Evolutionary conservation across 495 filamentous ascomycete species (phyloP).

Genomic region (Daldinia caldariorum): DNA sequence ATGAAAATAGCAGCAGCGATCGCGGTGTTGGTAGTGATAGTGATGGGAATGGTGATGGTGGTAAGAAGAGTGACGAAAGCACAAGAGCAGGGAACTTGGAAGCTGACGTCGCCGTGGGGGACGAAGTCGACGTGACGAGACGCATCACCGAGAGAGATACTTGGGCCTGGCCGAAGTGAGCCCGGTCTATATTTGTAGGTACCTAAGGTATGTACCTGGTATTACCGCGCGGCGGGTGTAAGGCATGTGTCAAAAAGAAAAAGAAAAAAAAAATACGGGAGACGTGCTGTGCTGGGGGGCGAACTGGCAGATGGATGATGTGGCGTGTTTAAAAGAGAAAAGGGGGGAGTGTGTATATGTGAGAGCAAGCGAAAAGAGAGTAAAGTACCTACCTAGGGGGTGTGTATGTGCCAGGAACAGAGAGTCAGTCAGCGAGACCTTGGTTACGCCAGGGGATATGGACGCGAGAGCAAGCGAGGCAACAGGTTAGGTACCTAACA

Average conservation of each 20-base stretch:
- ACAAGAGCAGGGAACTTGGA: slow-evolving; percentile 22
- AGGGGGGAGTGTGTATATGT: neutral
- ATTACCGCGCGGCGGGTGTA: neutral
- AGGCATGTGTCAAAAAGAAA: neutral
- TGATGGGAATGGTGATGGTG: neutral
- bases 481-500: neutral
- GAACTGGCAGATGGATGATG: neutral
- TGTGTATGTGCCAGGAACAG: neutral
- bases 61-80: too few species aligned
- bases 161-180: slow-evolving; percentile 56
- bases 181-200: neutral
- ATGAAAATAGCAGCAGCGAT: neutral
- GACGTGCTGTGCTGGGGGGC: neutral
- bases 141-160: slow-evolving; percentile 66
- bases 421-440: slow-evolving; percentile 31
- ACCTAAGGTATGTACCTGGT: neutral
- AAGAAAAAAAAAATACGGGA: neutral
- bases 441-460: slow-evolving; percentile 9
- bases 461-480: neutral
- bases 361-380: neutral
- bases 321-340: neutral
- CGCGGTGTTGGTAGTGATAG: neutral
- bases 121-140: slow-evolving; percentile 71
- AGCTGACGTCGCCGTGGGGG: slow-evolving; percentile 68
- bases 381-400: neutral